Evolutionary conservation across 169 alveolate genomes (phyloP).

Genomic region (Cryptosporidium felis): DNA sequence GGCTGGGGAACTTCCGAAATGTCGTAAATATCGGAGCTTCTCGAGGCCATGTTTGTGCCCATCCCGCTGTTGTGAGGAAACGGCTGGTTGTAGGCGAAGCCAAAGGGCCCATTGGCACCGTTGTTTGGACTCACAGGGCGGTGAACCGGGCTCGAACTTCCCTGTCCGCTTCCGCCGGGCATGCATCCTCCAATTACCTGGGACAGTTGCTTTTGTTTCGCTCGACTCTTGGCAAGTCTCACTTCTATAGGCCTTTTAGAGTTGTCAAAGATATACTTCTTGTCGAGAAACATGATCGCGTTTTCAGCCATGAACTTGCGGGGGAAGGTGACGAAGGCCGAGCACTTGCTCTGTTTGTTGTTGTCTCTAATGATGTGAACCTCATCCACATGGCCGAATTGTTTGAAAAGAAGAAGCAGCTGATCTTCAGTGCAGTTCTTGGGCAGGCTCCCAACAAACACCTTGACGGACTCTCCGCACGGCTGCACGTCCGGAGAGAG

Average conservation of each 20-base stretch:
- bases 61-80: no score
- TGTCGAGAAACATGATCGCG: constrained; percentile 60
- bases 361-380: constrained; percentile 60
- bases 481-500: constrained; percentile 70
- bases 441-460: constrained; percentile 70
- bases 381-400: constrained; percentile 66
- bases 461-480: constrained; percentile 67
- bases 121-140: no score
- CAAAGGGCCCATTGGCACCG: no score
- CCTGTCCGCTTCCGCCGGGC: neutral
- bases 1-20: no score
- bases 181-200: neutral
- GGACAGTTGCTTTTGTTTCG: constrained; percentile 36
- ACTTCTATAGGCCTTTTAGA: constrained; percentile 67
- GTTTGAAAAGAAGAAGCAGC: constrained; percentile 12
- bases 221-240: constrained; percentile 48
- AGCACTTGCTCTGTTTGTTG: constrained; percentile 59
- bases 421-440: constrained; percentile 67
- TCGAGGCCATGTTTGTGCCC: no score
- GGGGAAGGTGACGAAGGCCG: constrained; percentile 68
- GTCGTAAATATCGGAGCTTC: no score
- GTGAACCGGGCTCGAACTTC: neutral
- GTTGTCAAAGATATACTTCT: constrained; percentile 50
- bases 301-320: constrained; percentile 56
- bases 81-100: no score